Conservation (phyloP, 257 asterid species). For the Scutellaria galericulata region DNA sequence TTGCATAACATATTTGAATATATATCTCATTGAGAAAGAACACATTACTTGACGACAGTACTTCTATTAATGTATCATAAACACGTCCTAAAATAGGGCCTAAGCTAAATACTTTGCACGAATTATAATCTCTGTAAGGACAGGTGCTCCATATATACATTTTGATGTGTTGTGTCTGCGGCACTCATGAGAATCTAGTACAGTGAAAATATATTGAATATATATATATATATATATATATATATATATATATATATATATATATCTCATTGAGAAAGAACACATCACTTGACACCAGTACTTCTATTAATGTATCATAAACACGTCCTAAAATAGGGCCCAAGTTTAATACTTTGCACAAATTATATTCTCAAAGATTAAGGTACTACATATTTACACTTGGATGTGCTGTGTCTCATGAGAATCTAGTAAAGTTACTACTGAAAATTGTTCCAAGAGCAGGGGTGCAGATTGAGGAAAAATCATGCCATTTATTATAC, state of each 20-base stretch:
- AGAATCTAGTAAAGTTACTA: neutral
- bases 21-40: neutral
- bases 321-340: neutral
- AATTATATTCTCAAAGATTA: slow-evolving; percentile 11
- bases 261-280: neutral
- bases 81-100: neutral
- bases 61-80: neutral
- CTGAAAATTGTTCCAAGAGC: neutral
- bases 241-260: neutral
- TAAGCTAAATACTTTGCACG: neutral
- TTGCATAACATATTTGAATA: neutral
- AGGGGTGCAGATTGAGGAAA: slow-evolving; percentile 1
- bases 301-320: neutral
- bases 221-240: neutral
- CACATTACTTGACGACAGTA: neutral
- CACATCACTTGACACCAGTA: neutral
- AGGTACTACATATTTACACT: neutral
- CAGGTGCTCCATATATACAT: neutral
- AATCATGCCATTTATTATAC: neutral
- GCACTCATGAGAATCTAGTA: neutral
- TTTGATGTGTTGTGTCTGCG: neutral
- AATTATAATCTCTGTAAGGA: slow-evolving; percentile 15
- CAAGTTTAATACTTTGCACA: neutral
- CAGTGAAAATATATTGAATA: neutral
- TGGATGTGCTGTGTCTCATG: neutral